These are phyloP conservation scores for Fusarium sp. DNA, from an alignment of 2,329 filamentous ascomycete species.

Conservation along the genomic window DNA sequence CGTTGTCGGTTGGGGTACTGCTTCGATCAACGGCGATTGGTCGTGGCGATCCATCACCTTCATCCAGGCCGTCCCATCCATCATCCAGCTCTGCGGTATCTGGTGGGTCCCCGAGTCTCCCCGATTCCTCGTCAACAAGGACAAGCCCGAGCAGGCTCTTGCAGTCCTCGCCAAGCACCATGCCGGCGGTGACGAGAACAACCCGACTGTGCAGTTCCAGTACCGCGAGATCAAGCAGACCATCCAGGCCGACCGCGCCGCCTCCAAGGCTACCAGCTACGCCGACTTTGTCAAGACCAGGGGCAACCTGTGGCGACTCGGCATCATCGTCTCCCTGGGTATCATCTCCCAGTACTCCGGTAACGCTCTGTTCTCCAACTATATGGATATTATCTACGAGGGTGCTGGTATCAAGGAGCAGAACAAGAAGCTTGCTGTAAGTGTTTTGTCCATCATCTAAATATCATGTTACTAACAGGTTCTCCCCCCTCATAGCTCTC, in stretches of 20 bases:
- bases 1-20: conserved; percentile 72
- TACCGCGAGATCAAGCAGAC: conserved; percentile 74
- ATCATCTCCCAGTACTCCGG: conserved; percentile 76
- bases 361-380: conserved; percentile 75
- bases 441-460: conserved; percentile 15
- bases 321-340: conserved; percentile 70
- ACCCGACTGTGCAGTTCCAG: conserved; percentile 73
- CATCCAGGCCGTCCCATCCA: conserved; percentile 70
- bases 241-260: conserved; percentile 65
- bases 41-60: conserved; percentile 74
- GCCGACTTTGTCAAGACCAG: conserved; percentile 69
- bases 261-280: conserved; percentile 62
- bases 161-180: conserved; percentile 71
- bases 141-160: conserved; percentile 70
- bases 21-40: conserved; percentile 68
- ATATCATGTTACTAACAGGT: not conserved
- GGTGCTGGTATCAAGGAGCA: conserved; percentile 69
- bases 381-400: conserved; percentile 71
- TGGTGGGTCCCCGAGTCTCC: conserved; percentile 76
- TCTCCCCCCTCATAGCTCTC: conserved; percentile 44
- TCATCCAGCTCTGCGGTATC: conserved; percentile 73
- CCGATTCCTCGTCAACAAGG: conserved; percentile 72
- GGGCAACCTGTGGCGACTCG: conserved; percentile 72
- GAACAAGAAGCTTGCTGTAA: conserved; percentile 65
- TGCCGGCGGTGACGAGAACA: conserved; percentile 67